Evolutionary conservation across 805 yeast genomes (phyloP), one percentile per base, ranked within the genome.

Genomic region (Zygosaccharomyces lentus): DNA sequence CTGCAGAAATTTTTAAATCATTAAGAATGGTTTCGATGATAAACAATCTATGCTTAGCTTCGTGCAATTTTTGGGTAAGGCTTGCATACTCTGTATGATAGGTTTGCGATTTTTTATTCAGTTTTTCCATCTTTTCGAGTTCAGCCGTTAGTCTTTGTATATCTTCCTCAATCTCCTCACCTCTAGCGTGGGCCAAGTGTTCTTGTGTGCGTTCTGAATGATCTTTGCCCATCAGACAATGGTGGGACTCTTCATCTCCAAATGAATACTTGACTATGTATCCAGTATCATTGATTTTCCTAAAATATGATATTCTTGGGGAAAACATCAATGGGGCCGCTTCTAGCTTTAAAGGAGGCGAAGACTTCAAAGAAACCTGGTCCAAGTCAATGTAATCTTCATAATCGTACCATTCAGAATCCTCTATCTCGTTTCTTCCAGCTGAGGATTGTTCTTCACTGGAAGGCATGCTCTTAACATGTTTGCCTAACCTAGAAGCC

Each of bases 341-440:
- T 37, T 67, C 66, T 10, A 78, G 65, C 24, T 64, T 64, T 1
- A 57, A 29, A 1, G 81, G 81, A 30, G 69, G 54, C 41, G 53
- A 69, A 49, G 58, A 68, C 4, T 68, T 61, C 1, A 70, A 53
- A 4, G 76, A 73, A 9, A 71, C 60, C 40, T 73, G 67, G 48
- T 84, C 86, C 35, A 88, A 58, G 54, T 89, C 96, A 9, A 77
- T 68, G 54, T 77, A 89, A 60, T 89, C 96, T 47, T 84, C 84
- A 17, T 71, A 65, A 57, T 88, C 95, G 39, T 78, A 70, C 96
- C 96, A 89, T 2, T 66, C 57, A 4, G 63, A 52, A 29, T 47
- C 39, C n/a, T 37, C 29, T 25, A 42, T 16, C 1, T 15, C 17
- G 13, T 16, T 4, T 13, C 17, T 2, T 16, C 9, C 24, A 4